Evolutionary conservation across 345 rosid genomes (phyloP), one percentile per base, ranked within the genome.

Genomic region (Firmiana major): DNA sequence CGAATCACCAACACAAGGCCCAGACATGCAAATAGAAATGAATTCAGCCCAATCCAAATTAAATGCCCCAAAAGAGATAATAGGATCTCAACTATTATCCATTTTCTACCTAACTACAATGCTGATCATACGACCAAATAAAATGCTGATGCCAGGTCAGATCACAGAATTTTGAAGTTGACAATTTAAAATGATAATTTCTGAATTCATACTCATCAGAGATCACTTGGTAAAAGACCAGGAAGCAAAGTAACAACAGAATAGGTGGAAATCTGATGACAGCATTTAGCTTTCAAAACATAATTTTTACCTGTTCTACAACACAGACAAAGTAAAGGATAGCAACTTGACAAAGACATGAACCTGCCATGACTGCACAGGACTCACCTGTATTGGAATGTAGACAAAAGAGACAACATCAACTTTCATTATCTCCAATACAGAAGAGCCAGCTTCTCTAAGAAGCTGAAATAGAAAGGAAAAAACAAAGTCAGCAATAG

Each of bases 341-440:
- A 73, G 9, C 69, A 78, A 76, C 28, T 48, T 59, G 31, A 48
- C 36, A 73, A 69, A 67, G 57, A 77, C 63, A 65, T 65, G 28
- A 78, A 78, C 53, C 79, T 74, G 70, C 67, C 60, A 79, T 54
- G 64, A 77, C 63, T 57, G 75, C 71, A 77, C 45, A 78, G 64
- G 74, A 79, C 87, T 82, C 76, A 91, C 98, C 95, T 92, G 91
- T 75, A 85, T 9, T 42, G 97, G 97, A 76, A 96, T 84, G 89
- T 92, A 92, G 80, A 92, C 84, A 77, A 88, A 91, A 68, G 97
- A 93, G 78, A 84, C 80, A 80, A 92, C 86, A 77, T 87, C 94
- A 78, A 93, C 91, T 90, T 93, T 96, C 90, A 92, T 78, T 78
- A 96, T 93, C 88, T 96, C 98, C 85, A 93, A 77, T 74, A 96